Percentiles rank a stretch among this genome's conserved stretches.
Conservation (phyloP, 768 basidiomycete genomes). For the Amanita inopinata region DNA sequence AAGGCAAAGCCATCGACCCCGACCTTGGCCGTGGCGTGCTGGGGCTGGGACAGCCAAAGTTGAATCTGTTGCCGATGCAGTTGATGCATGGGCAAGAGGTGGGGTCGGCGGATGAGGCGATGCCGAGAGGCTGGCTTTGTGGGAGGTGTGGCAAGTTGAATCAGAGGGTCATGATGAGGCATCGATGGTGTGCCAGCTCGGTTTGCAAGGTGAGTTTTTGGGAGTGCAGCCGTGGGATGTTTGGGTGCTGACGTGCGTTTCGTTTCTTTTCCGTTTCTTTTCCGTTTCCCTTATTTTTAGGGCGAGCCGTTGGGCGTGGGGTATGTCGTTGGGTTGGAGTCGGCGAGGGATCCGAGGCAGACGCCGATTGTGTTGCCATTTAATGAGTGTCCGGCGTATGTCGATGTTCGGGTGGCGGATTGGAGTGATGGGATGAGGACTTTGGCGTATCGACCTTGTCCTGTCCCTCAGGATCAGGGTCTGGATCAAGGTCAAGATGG, state of each 20-base stretch:
- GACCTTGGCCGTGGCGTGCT: not conserved
- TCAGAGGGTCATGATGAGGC: constrained; percentile 8
- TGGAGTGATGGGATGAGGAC: constrained; percentile 11
- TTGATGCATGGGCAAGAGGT: constrained; percentile 6
- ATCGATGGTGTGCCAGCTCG: constrained; percentile 7
- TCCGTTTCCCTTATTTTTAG: not conserved
- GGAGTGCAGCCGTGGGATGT: no score
- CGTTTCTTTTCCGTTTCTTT: not conserved
- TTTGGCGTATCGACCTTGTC: constrained; percentile 5
- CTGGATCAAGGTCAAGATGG: not conserved
- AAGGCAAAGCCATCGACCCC: not conserved
- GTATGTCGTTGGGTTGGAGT: constrained; percentile 1
- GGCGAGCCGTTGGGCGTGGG: not conserved
- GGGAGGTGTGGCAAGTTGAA: constrained; percentile 7
- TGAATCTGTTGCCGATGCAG: constrained; percentile 5
- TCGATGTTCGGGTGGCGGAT: constrained; percentile 6
- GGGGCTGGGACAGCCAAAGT: not conserved
- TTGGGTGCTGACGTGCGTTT: no score
- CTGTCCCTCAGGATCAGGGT: not conserved
- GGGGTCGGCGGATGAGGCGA: constrained; percentile 6
- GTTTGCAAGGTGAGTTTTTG: constrained; percentile 6
- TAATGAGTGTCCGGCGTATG: not conserved
- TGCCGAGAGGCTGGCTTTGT: constrained; percentile 8
- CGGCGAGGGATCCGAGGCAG: constrained; percentile 3
- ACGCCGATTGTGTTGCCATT: constrained; percentile 1